A percentile compares a stretch with the other conserved stretches of the same genome.
phyloP scores from a whole-genome alignment of 345 rosid genomes.

The Eucalyptus microcorys region DNA sequence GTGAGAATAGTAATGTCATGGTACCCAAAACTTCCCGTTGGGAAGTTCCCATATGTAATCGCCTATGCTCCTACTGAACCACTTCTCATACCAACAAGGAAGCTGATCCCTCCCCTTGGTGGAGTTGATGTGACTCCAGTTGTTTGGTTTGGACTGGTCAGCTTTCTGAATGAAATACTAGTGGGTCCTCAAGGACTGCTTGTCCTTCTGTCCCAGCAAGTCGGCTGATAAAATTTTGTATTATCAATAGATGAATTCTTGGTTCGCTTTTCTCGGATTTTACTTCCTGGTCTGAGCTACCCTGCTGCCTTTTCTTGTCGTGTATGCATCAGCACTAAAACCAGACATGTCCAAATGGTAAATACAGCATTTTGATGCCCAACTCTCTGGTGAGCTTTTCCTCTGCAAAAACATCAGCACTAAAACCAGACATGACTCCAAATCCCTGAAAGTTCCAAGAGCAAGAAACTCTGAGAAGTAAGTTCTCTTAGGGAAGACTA shows the following conservation, averaged over 20 bases:
- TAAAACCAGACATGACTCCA: too few species aligned
- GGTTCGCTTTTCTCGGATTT: neutral
- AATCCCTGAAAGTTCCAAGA: neutral
- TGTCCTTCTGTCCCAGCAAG: constrained; percentile 74
- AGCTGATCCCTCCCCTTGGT: constrained; percentile 80
- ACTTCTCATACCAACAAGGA: constrained; percentile 51
- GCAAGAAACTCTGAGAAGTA: neutral
- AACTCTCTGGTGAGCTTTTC: neutral
- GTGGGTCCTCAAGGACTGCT: constrained; percentile 92
- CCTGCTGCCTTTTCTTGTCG: neutral
- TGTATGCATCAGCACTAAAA: neutral
- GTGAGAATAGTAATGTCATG: constrained; percentile 86
- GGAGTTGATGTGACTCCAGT: constrained; percentile 94
- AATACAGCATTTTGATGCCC: neutral
- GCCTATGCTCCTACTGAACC: constrained; percentile 96
- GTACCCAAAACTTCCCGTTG: constrained; percentile 87
- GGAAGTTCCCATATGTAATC: constrained; percentile 71
- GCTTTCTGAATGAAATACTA: constrained; percentile 83
- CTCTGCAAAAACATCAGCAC: neutral
- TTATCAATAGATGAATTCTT: neutral
- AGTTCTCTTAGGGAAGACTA: neutral
- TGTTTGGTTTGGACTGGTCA: constrained; percentile 73
- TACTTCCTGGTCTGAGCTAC: neutral
- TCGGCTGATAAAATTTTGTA: constrained; percentile 5
- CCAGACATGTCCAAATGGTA: neutral